Percentiles rank a stretch among this genome's conserved stretches.
Conservation (phyloP, 768 basidiomycete species). For the Agrocybe chaxingu region DNA sequence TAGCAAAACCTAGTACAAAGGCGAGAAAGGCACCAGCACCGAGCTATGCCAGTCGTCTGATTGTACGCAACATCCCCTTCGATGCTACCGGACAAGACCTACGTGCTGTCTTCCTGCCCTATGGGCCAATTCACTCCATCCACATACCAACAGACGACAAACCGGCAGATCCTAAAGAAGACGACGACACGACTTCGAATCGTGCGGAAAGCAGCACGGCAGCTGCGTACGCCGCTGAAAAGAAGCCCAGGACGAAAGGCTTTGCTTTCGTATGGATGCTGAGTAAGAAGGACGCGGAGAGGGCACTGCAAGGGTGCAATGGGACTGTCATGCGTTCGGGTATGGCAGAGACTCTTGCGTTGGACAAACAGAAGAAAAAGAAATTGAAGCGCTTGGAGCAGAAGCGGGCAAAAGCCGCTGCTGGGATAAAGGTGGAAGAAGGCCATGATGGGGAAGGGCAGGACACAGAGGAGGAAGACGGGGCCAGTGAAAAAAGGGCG, state of each 20-base stretch:
- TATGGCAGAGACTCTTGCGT: constrained; percentile 49
- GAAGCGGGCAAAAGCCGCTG: constrained; percentile 37
- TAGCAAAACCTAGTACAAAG: constrained; percentile 45
- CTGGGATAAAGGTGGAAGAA: constrained; percentile 31
- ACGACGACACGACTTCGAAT: constrained; percentile 15
- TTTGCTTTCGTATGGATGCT: constrained; percentile 97
- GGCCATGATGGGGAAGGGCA: constrained; percentile 31
- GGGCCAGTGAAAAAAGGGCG: constrained; percentile 29
- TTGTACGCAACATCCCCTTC: constrained; percentile 88
- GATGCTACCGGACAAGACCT: constrained; percentile 83
- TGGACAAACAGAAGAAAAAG: constrained; percentile 67
- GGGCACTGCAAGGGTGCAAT: constrained; percentile 77
- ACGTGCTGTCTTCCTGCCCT: constrained; percentile 80
- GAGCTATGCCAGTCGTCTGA: constrained; percentile 75
- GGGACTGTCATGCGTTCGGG: constrained; percentile 68
- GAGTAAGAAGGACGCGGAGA: constrained; percentile 79
- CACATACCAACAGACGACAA: constrained; percentile 59
- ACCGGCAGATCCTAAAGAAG: constrained; percentile 23
- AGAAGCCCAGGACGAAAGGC: constrained; percentile 53
- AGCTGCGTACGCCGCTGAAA: constrained; percentile 13
- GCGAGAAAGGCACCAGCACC: constrained; percentile 39
- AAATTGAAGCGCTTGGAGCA: constrained; percentile 56
- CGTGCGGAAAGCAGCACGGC: constrained; percentile 15
- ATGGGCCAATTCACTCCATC: constrained; percentile 84
- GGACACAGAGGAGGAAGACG: constrained; percentile 31